These are phyloP conservation scores for Macrotyloma uniflorum DNA, from an alignment of 306 rosid species.

Conservation along the genomic window DNA sequence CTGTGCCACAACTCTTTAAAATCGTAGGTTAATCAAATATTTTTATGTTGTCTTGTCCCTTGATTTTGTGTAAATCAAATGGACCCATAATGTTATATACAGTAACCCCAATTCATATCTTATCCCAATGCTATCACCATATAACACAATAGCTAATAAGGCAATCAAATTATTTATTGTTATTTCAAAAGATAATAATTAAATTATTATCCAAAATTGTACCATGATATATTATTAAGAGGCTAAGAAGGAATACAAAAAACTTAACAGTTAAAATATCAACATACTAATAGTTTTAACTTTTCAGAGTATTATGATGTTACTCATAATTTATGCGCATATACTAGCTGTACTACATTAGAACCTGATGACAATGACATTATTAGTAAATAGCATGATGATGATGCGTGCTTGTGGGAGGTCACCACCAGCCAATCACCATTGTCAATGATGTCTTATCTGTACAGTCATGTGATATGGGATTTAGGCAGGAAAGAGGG, in stretches of 20 bases:
- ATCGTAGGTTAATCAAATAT: background rate
- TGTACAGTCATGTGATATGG: background rate
- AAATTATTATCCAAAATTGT: conserved; percentile 1
- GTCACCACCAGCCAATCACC: background rate
- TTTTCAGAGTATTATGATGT: background rate
- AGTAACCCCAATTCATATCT: conserved; percentile 27
- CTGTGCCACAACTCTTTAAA: no score
- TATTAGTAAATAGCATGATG: background rate
- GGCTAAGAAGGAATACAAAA: conserved; percentile 14
- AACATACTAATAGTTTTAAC: background rate
- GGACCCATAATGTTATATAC: background rate
- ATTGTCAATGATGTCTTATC: background rate
- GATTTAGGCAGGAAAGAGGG: background rate
- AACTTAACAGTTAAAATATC: background rate
- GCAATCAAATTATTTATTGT: background rate
- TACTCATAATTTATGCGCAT: background rate
- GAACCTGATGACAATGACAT: background rate
- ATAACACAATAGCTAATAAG: background rate
- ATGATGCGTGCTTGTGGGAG: background rate
- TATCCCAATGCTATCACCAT: conserved; percentile 14
- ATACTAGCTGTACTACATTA: background rate
- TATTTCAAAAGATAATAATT: conserved; percentile 5
- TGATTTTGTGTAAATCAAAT: background rate
- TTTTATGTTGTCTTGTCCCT: background rate
- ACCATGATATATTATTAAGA: conserved; percentile 18